Evolutionary conservation across 768 basidiomycete genomes (phyloP).

Genomic region (Mycena venus): DNA sequence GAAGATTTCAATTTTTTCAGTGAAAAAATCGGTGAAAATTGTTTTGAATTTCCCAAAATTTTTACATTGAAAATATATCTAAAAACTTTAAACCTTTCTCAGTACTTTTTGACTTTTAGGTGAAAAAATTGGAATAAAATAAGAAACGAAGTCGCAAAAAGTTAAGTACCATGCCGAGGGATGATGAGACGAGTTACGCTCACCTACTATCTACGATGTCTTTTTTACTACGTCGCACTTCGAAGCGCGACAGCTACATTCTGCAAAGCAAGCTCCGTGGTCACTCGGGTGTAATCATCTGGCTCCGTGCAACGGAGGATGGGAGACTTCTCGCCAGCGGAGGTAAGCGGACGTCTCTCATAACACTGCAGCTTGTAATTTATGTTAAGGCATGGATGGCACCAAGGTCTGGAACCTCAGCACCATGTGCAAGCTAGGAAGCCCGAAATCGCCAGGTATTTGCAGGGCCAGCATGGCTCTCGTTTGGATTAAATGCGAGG

Average conservation of each 20-base stretch:
- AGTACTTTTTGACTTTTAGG: no score
- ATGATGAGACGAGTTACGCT: conserved; percentile 5
- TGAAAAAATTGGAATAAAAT: no score
- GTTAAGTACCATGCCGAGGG: conserved; percentile 12
- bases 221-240: conserved; percentile 15
- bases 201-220: conserved; percentile 7
- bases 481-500: conserved; percentile 33
- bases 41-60: no score
- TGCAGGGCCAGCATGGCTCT: conserved; percentile 30
- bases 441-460: conserved; percentile 6
- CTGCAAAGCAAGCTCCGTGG: conserved; percentile 20
- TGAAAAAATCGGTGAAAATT: no score
- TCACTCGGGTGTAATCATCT: conserved; percentile 27
- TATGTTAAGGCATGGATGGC: conserved; percentile 21
- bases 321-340: conserved; percentile 28
- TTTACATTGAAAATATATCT: no score
- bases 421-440: conserved; percentile 15
- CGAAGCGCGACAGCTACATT: conserved; percentile 14
- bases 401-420: conserved; percentile 28
- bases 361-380: background rate
- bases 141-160: background rate
- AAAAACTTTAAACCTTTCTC: no score
- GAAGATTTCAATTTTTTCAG: no score
- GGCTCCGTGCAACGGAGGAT: conserved; percentile 23
- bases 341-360: conserved; percentile 17